phyloP scores from a whole-genome alignment of 139 green algal genomes.

The Eudorina sp. region DNA sequence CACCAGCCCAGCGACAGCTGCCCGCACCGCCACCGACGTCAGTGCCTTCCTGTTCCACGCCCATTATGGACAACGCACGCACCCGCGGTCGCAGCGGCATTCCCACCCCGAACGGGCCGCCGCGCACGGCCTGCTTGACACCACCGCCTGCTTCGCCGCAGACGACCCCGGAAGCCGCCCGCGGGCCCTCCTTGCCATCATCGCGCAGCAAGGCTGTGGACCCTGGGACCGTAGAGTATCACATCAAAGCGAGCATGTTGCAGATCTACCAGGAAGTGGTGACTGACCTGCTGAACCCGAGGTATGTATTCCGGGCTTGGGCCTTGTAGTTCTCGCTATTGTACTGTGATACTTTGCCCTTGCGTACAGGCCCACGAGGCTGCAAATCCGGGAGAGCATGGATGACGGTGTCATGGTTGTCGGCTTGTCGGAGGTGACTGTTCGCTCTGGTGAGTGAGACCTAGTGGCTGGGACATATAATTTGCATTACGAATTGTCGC shows the following conservation, averaged over 20 bases:
- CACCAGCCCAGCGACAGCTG: neutral
- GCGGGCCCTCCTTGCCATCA: neutral
- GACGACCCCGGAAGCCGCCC: neutral
- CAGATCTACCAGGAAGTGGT: constrained; percentile 95
- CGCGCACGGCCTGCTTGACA: neutral
- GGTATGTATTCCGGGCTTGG: neutral
- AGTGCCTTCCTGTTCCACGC: neutral
- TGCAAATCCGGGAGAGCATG: constrained; percentile 83
- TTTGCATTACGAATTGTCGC: too few species aligned
- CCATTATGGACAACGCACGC: neutral
- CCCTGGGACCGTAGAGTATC: neutral
- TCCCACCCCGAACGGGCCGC: constrained; percentile 1
- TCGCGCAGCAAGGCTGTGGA: neutral
- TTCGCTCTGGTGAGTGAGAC: constrained; percentile 79
- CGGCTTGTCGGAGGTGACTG: constrained; percentile 76
- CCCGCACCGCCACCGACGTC: neutral
- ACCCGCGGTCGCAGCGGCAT: constrained; percentile 25
- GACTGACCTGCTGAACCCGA: constrained; percentile 83
- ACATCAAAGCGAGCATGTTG: constrained; percentile 64
- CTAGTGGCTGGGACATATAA: too few species aligned
- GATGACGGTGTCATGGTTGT: constrained; percentile 88
- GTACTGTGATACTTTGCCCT: too few species aligned
- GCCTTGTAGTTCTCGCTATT: too few species aligned
- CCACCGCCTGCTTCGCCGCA: neutral
- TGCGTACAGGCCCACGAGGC: constrained; percentile 44